phyloP scores from a whole-genome alignment of 345 rosid genomes.

The Ceriops zippeliana region DNA sequence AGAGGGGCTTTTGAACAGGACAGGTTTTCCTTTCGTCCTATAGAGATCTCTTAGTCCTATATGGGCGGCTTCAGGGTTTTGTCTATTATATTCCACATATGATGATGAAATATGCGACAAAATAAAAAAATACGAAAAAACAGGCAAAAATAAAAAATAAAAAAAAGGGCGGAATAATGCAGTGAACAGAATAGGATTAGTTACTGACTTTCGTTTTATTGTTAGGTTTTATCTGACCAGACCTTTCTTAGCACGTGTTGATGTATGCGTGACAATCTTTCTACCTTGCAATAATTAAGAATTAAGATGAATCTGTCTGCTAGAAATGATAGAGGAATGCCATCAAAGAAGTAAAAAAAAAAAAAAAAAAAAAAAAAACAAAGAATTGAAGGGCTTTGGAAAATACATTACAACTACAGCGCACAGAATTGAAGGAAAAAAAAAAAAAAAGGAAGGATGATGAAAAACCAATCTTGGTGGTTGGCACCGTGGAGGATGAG shows the following conservation, averaged over 20 bases:
- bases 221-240: neutral
- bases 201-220: slow-evolving; percentile 4
- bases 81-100: neutral
- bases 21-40: slow-evolving; percentile 21
- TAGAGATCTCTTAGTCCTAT: neutral
- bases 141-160: neutral
- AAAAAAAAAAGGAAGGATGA: too few relatives aligned
- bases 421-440: too few relatives aligned
- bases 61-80: neutral
- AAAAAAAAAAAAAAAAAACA: too few relatives aligned
- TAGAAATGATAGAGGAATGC: too few relatives aligned
- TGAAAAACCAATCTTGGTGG: too few relatives aligned
- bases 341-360: too few relatives aligned
- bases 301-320: too few relatives aligned
- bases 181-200: too few relatives aligned
- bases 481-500: too few relatives aligned
- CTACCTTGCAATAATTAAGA: too few relatives aligned
- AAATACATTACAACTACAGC: too few relatives aligned
- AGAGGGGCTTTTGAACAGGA: slow-evolving; percentile 1
- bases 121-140: neutral
- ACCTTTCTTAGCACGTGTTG: neutral
- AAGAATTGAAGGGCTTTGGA: too few relatives aligned
- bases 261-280: neutral
- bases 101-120: neutral
- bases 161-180: neutral